Evolutionary conservation across 2,329 filamentous ascomycete genomes (phyloP), one percentile per base, ranked within the genome.

Genomic region (Aspergillus proliferans): DNA sequence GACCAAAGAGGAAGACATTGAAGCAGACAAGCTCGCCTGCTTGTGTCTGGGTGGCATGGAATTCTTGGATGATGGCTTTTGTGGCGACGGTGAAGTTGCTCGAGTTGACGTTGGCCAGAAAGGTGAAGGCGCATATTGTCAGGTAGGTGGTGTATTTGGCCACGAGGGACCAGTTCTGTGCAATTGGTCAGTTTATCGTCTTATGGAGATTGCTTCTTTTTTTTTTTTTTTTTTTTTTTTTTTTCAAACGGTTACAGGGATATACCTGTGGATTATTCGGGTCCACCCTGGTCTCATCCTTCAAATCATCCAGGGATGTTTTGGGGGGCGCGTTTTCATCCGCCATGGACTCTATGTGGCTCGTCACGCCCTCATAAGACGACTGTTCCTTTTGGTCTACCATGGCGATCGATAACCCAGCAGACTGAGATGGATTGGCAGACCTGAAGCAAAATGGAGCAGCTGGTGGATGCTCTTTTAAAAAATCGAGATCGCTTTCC

Each of bases 71-170:
- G 1, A 71, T 55, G 3, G 65, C 59, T 33, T 61, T 49, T 8
- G 64, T 61, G 3, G 68, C 67, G 15, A 71, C 65, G 9, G 67
- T 68, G 54, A 70, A 70, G 45, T 68, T 70, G 42, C 62, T 67
- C 18, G 62, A 60, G 49, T 71, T 71, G 46, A 68, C 62, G 44
- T 68, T 69, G 48, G 68, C 66, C 6, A 71, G 61, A 51, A 71
- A 71, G 6, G 66, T 69, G 56, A 69, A 71, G 47, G 64, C 62
- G 52, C 69, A 70, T 43, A 70, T 63, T 8, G 63, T 68, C 4
- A 63, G 49, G 47, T 67, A 71, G 1, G 66, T 70, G 21, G 46
- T 52, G 8, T 57, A 41, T 45, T 56, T 60, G 4, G 53, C 51
- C 2, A 36, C 24, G 1, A 52, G 45, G 2, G 58, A 50, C 60